Evolutionary conservation across 257 asterid genomes (phyloP).

Genomic region (Striga asiatica): DNA sequence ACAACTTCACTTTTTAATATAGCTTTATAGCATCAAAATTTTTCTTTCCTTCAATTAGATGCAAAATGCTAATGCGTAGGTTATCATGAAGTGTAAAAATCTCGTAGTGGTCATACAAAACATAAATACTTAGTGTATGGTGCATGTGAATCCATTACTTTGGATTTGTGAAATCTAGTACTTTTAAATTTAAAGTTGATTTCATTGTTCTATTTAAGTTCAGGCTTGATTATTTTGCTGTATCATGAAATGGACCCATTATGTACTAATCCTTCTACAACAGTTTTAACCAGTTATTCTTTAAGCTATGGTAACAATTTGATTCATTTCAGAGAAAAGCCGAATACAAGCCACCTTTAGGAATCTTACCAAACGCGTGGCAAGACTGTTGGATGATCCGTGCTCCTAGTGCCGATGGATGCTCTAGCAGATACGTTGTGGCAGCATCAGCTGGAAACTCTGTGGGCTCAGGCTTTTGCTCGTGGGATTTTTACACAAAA

Average conservation of each 20-base stretch:
- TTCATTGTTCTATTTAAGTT: no score
- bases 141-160: no score
- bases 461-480: constrained; percentile 67
- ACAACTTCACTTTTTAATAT: not conserved
- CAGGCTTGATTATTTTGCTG: no score
- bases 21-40: not conserved
- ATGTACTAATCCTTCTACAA: not conserved
- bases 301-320: not conserved
- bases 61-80: no score
- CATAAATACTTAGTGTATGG: no score
- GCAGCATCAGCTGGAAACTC: constrained; percentile 91
- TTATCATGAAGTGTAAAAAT: no score
- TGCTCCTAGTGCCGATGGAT: constrained; percentile 84
- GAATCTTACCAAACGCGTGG: constrained; percentile 57
- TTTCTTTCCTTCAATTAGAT: no score
- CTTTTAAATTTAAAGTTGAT: no score
- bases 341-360: constrained; percentile 59
- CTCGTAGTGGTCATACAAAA: no score
- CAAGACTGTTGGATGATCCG: constrained; percentile 87
- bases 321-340: constrained; percentile 50
- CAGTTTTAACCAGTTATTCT: not conserved
- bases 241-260: no score
- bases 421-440: constrained; percentile 71
- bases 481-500: constrained; percentile 77
- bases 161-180: no score